Evolutionary conservation across 192 early-diverging fungal genomes (phyloP), one percentile per base, ranked within the genome.

Genomic region (Backusella mclennaniae): DNA sequence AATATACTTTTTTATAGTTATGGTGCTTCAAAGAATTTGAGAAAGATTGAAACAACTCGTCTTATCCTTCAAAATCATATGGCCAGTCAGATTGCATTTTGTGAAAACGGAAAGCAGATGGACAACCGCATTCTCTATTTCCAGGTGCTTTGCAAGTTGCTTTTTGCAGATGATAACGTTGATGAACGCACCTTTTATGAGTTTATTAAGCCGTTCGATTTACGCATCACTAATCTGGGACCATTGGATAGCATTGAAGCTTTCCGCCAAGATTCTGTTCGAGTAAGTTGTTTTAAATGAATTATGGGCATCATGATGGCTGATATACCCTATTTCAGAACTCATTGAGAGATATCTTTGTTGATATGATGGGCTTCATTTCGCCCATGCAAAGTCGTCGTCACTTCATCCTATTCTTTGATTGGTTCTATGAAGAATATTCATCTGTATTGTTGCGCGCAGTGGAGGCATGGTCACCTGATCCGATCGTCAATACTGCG

Each of bases 371-470:
- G 53, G 95, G 95, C 3, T 91, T 97, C 63, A 83, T 95, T 38
- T 79, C 84, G 1, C 88, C 92, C 29, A 84, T 95, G 35, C 85
- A 88, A 69, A 85, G 81, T 14, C 81, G 89, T 73, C 81, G 82
- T 71, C 83, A 89, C 75, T 93, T 91, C 75, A 73, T 78, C 12
- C 26, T 93, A 35, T 94, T 96, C 78, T 96, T 96, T 73, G 92
- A 94, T 38, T 97, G 96, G 96, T 89, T 97, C 38, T 92, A 90
- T 82, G 90, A 95, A 23, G 84, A 85, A 14, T 88, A 90, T 53
- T 89, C 91, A 35, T 87, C 81, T 1, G 83, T 95, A 23, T 73
- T 96, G 7, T 82, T 90, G 29, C 84, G 89, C 23, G 89, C 86
- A 0, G 83, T 97, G 67, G 87, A 91, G 76, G 89, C 93, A 31